Base-by-base conservation (phyloP, 768 basidiomycete genomes). In the Trametes cubensis region DNA sequence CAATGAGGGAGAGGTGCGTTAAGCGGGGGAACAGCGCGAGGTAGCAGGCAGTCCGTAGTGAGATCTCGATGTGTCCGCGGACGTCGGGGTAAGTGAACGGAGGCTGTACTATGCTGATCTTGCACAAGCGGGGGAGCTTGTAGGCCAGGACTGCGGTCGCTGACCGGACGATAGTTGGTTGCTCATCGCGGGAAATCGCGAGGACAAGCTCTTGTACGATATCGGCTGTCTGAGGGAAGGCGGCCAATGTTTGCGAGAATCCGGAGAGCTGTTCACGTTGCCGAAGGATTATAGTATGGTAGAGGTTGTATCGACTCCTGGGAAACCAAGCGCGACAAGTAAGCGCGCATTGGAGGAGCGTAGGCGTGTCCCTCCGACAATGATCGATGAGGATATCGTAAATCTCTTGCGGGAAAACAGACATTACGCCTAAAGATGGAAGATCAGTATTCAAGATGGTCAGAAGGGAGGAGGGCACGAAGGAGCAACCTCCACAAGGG, bases 251-350 rank as follows among this genome's bases (percentile, higher is more conserved):
- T 3, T 21, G 45, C 4, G 45, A 46, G 20, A 46, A 23, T 21
- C 20, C 23, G 20, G 7, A 8, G 45, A 46, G 45, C 14, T 46
- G 45, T 23, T 46, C 20, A 21, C 20, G 20, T 41, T 68, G 6
- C 56, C 66, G n/a, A 55, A 57, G 44, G 14, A 67, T 14, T 30
- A 50, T 20, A 42, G 65, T 8, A 51, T 68, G 20, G 54, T 58
- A 25, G 48, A 64, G 17, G 49, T 65, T n/a, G 50, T 70, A 56
- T 47, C 69, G 23, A 23, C 70, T 40, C 47, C 70, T 23, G 60
- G 65, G 38, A 64, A 67, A 6, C 28, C 38, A 23, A 23, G 58
- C 20, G 58, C 63, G 4, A 60, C 69, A 10, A 28, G 20, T 46
- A 5, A 46, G 45, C 20, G 45, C 45, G 20, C 45, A 46, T 14